Conservation (phyloP, 805 yeast genomes). For the Dipodascopsis uninucleata region DNA sequence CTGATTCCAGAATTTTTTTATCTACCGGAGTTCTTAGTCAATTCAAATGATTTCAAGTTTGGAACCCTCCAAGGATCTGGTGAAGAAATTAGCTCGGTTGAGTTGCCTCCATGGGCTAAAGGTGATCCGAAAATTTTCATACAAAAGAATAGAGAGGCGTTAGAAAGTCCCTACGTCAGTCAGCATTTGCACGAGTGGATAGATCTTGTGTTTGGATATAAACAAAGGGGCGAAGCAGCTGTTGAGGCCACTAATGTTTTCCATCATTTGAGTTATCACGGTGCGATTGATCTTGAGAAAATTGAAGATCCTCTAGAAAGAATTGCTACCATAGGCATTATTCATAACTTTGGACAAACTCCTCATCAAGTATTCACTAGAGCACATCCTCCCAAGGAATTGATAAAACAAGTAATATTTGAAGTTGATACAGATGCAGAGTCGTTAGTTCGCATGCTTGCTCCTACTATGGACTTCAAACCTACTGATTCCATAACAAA, state of each 20-base stretch:
- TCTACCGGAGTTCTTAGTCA: conserved; percentile 71
- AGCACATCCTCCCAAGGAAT: conserved; percentile 58
- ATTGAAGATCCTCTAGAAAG: conserved; percentile 71
- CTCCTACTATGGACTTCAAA: conserved; percentile 17
- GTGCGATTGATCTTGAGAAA: conserved; percentile 71
- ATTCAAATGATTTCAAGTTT: conserved; percentile 62
- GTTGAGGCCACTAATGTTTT: conserved; percentile 67
- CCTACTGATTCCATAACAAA: conserved; percentile 9
- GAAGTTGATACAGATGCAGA: conserved; percentile 20
- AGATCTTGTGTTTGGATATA: conserved; percentile 75
- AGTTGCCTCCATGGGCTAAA: conserved; percentile 79
- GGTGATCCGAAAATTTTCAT: conserved; percentile 72
- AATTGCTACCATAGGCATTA: conserved; percentile 74
- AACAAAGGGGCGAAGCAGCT: conserved; percentile 72
- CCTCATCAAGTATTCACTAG: conserved; percentile 67
- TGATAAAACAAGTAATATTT: conserved; percentile 20
- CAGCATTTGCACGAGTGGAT: conserved; percentile 78
- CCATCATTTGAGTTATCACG: conserved; percentile 79
- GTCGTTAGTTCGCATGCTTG: conserved; percentile 18
- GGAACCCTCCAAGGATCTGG: conserved; percentile 64
- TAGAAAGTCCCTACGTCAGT: conserved; percentile 79
- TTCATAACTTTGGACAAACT: conserved; percentile 90
- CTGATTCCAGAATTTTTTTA: conserved; percentile 82
- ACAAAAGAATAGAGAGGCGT: conserved; percentile 71
- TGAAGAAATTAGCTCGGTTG: conserved; percentile 54